These are phyloP conservation scores for Fragilaria crotonensis DNA, from an alignment of 108 stramenopile species.

Conservation along the genomic window DNA sequence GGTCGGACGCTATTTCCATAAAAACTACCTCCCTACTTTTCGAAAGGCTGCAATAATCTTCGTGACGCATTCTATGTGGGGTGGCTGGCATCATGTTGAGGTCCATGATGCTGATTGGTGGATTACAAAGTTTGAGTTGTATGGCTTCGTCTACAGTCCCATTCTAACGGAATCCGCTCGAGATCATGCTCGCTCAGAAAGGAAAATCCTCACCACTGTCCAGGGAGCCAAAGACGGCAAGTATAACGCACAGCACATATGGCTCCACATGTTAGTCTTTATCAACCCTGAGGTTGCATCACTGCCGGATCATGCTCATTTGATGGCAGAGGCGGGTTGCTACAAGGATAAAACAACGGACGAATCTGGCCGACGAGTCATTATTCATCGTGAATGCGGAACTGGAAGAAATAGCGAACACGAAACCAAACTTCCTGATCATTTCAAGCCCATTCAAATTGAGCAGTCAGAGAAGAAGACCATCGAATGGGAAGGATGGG, in stretches of 20 bases:
- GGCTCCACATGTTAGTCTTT: conserved; percentile 13
- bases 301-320: conserved; percentile 19
- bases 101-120: conserved; percentile 58
- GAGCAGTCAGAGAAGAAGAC: not conserved
- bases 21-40: conserved; percentile 71
- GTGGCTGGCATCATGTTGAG: conserved; percentile 76
- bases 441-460: not conserved
- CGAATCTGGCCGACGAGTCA: not conserved
- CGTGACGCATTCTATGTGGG: conserved; percentile 56
- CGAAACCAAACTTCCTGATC: not conserved
- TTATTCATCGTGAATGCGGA: conserved; percentile 7
- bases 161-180: conserved; percentile 30
- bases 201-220: conserved; percentile 7
- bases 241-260: conserved; percentile 12
- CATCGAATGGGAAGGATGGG: not conserved
- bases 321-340: conserved; percentile 21
- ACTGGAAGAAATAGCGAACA: conserved; percentile 1
- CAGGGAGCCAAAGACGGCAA: conserved; percentile 7
- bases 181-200: conserved; percentile 22
- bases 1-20: conserved; percentile 59
- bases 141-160: conserved; percentile 47
- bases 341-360: not conserved
- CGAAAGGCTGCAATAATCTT: conserved; percentile 75
- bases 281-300: conserved; percentile 21
- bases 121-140: conserved; percentile 47